Conservation (phyloP, 2,329 filamentous ascomycete species). For the Macrophomina pseudophaseolina region DNA sequence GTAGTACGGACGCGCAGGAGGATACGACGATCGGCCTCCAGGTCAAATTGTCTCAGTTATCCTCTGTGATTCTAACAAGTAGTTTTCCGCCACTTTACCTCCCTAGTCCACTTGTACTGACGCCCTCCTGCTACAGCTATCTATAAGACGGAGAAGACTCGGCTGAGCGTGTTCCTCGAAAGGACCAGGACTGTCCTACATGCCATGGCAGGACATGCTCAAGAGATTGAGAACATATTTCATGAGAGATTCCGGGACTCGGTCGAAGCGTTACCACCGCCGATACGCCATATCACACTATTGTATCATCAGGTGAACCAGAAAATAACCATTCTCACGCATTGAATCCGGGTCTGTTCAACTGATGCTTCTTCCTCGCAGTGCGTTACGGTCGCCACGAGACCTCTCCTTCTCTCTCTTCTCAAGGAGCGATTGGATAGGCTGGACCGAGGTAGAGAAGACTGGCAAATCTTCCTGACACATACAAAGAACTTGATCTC, state of each 20-base stretch:
- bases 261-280: not conserved
- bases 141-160: constrained; percentile 2
- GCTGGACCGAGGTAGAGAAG: not conserved
- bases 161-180: not conserved
- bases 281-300: not conserved
- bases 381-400: not conserved
- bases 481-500: constrained; percentile 5
- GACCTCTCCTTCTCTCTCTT: not conserved
- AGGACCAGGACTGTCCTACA: not conserved
- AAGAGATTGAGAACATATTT: not conserved
- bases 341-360: no score
- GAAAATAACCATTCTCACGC: not conserved
- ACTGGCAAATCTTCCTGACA: constrained; percentile 8
- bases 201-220: constrained; percentile 1
- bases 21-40: not conserved
- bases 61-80: not conserved
- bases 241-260: not conserved
- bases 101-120: no score
- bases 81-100: not conserved
- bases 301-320: not conserved
- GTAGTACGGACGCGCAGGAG: not conserved
- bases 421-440: constrained; percentile 6
- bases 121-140: not conserved
- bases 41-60: constrained; percentile 2
- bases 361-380: not conserved